phyloP scores from a whole-genome alignment of 805 yeast species.

The Yarrowia sp. region DNA sequence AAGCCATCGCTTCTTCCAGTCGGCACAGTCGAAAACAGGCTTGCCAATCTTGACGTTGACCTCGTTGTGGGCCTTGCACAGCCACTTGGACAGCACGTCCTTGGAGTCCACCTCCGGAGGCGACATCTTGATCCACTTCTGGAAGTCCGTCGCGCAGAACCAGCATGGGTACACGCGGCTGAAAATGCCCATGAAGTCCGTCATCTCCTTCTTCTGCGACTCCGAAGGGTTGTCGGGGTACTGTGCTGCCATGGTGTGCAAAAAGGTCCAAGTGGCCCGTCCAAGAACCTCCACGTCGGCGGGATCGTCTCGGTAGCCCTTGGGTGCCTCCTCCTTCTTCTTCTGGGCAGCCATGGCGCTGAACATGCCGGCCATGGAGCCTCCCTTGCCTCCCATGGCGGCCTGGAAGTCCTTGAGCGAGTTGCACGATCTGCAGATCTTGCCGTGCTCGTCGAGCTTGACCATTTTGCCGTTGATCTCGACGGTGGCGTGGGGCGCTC shows the following conservation, averaged over 20 bases:
- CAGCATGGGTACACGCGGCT: slow-evolving; percentile 88
- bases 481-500: slow-evolving; percentile 18
- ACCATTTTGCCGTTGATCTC: slow-evolving; percentile 24
- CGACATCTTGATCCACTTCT: slow-evolving; percentile 51
- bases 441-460: slow-evolving; percentile 19
- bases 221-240: slow-evolving; percentile 70
- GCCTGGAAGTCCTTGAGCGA: slow-evolving; percentile 73
- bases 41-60: slow-evolving; percentile 89
- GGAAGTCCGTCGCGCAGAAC: slow-evolving; percentile 87
- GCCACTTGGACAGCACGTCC: slow-evolving; percentile 84
- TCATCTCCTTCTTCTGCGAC: slow-evolving; percentile 68
- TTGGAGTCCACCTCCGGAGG: slow-evolving; percentile 48
- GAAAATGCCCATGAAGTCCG: slow-evolving; percentile 64
- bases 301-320: slow-evolving; percentile 60
- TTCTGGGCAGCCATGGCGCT: slow-evolving; percentile 24
- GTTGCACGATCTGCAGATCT: slow-evolving; percentile 85
- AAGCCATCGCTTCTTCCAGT: slow-evolving; percentile 93
- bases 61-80: slow-evolving; percentile 91
- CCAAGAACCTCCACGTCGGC: slow-evolving; percentile 85
- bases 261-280: slow-evolving; percentile 83
- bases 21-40: slow-evolving; percentile 76
- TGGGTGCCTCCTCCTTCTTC: slow-evolving; percentile 32
- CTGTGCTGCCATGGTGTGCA: slow-evolving; percentile 86
- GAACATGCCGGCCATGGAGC: slow-evolving; percentile 34
- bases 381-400: slow-evolving; percentile 43